phyloP scores from a whole-genome alignment of 73 alveolate species.

The Paramecium sonneborni region DNA sequence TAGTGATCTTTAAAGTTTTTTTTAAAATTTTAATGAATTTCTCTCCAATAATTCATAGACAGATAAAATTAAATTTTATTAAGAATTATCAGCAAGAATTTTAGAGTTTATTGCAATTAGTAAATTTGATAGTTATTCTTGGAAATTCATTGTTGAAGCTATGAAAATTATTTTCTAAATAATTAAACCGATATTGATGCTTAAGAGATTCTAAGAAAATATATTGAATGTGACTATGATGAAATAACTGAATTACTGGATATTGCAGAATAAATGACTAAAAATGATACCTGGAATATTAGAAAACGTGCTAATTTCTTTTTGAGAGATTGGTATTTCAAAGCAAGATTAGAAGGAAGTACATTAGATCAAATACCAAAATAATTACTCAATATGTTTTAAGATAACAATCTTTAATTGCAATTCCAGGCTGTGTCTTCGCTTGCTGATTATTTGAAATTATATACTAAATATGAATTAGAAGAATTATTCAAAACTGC shows the following conservation, averaged over 20 bases:
- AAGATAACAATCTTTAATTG: background rate
- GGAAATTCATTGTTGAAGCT: constrained; percentile 22
- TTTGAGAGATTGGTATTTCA: constrained; percentile 50
- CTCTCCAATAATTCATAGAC: background rate
- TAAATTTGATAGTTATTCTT: constrained; percentile 33
- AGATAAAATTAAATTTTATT: background rate
- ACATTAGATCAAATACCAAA: background rate
- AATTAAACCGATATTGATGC: constrained; percentile 22
- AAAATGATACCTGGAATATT: constrained; percentile 1
- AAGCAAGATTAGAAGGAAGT: background rate
- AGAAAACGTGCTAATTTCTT: constrained; percentile 33
- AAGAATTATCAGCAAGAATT: background rate
- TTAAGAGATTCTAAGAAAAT: constrained; percentile 21
- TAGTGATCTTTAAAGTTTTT: background rate
- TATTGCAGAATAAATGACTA: constrained; percentile 14
- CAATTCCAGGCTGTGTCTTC: background rate
- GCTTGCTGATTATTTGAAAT: constrained; percentile 31
- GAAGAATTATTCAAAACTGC: background rate
- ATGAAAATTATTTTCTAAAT: background rate
- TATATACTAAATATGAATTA: background rate
- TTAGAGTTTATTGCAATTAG: background rate
- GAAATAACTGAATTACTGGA: background rate
- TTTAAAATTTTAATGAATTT: background rate
- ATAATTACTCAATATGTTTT: background rate
- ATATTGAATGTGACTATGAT: constrained; percentile 38